Percentiles rank a stretch among this genome's conserved stretches.
Conservation (phyloP, 2,329 filamentous ascomycete genomes). For the Ambrosiella cleistominuta region DNA sequence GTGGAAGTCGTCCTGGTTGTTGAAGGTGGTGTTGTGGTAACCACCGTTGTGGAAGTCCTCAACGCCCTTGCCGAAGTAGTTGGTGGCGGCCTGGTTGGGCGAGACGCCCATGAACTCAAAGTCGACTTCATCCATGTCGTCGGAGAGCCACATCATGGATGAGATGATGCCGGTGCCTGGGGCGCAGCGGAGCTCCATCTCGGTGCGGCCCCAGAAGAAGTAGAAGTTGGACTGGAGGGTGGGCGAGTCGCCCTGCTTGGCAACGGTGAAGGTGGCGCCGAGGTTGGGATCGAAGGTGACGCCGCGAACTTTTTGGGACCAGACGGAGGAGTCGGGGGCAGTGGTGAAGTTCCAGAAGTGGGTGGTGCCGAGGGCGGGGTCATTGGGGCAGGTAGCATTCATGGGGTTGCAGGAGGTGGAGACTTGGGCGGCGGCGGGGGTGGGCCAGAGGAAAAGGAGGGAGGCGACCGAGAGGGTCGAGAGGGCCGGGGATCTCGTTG, state of each 20-base stretch:
- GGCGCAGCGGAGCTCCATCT: slow-evolving; percentile 62
- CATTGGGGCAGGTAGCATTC: slow-evolving; percentile 48
- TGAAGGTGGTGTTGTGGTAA: slow-evolving; percentile 36
- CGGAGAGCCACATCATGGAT: slow-evolving; percentile 66
- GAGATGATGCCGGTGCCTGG: slow-evolving; percentile 60
- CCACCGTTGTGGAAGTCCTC: slow-evolving; percentile 39
- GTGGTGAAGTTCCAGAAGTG: slow-evolving; percentile 48
- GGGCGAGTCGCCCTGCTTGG: slow-evolving; percentile 53
- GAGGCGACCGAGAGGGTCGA: slow-evolving; percentile 17
- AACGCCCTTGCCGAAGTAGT: slow-evolving; percentile 65
- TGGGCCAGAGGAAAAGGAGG: slow-evolving; percentile 17
- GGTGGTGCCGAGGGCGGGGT: slow-evolving; percentile 51
- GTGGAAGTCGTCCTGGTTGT: slow-evolving; percentile 44
- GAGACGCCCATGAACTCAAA: slow-evolving; percentile 67
- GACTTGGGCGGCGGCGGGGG: slow-evolving; percentile 50
- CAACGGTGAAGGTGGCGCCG: slow-evolving; percentile 59
- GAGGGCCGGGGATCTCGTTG: slow-evolving; percentile 13
- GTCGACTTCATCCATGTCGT: slow-evolving; percentile 75
- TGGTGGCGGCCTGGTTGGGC: slow-evolving; percentile 44
- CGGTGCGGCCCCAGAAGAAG: slow-evolving; percentile 70
- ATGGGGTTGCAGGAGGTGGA: slow-evolving; percentile 62
- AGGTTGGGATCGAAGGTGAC: slow-evolving; percentile 41
- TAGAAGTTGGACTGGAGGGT: slow-evolving; percentile 67
- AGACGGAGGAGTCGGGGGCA: slow-evolving; percentile 40
- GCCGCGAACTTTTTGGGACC: slow-evolving; percentile 49